A percentile compares a stretch with the other conserved stretches of the same genome.
These are phyloP conservation scores for Xerocomellus chrysenteron DNA, from an alignment of 768 basidiomycete species.

Conservation along the genomic window DNA sequence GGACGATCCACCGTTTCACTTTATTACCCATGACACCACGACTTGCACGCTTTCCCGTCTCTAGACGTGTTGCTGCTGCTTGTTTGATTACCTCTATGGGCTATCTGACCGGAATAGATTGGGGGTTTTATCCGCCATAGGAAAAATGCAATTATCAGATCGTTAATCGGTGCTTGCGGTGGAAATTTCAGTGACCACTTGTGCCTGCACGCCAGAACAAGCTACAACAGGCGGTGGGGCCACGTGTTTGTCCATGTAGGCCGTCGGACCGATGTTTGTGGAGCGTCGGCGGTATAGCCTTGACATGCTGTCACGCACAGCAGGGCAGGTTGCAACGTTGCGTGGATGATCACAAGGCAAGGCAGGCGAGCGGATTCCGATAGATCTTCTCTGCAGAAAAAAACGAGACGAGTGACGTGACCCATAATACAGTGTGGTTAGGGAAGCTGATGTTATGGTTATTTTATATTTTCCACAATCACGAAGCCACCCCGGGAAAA, in stretches of 20 bases:
- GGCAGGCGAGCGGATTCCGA: background rate
- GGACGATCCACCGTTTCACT: background rate
- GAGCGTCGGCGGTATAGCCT: constrained; percentile 17
- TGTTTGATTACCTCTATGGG: constrained; percentile 4
- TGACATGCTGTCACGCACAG: constrained; percentile 25
- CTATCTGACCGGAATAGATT: background rate
- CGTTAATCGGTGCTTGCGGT: background rate
- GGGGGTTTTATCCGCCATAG: background rate
- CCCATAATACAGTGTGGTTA: background rate
- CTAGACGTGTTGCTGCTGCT: constrained; percentile 1
- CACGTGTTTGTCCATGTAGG: constrained; percentile 4
- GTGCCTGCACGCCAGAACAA: no score
- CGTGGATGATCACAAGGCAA: constrained; percentile 3
- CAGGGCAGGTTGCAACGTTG: constrained; percentile 25
- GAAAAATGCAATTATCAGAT: constrained; percentile 9
- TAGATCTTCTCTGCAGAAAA: constrained; percentile 15
- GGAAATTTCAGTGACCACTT: constrained; percentile 1
- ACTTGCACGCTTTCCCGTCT: background rate
- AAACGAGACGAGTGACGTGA: background rate
- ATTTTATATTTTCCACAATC: background rate
- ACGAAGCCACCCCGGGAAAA: background rate
- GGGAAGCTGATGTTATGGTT: background rate
- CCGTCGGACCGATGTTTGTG: constrained; percentile 10
- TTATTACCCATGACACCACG: constrained; percentile 5
- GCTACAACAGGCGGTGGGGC: no score